Evolutionary conservation across 2,329 filamentous ascomycete genomes (phyloP).

Genomic region (Trichoderma koningii): DNA sequence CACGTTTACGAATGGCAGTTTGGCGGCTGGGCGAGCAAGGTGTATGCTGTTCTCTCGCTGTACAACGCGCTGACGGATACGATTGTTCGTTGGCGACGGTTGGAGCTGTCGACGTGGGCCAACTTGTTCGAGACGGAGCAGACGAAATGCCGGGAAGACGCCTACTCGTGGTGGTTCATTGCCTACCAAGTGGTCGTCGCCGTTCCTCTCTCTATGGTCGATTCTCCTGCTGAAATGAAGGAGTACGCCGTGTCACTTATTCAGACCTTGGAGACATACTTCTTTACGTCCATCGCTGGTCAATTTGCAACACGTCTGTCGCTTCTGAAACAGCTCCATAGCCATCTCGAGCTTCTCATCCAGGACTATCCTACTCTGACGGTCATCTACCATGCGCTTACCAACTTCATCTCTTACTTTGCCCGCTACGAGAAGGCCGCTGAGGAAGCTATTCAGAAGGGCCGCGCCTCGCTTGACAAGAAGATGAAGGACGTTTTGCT

Average conservation of each 20-base stretch:
- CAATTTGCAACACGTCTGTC: slow-evolving; percentile 74
- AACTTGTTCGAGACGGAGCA: slow-evolving; percentile 84
- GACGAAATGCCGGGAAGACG: slow-evolving; percentile 72
- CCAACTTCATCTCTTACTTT: slow-evolving; percentile 78
- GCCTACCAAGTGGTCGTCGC: slow-evolving; percentile 88
- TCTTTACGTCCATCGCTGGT: slow-evolving; percentile 75
- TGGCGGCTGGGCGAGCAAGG: slow-evolving; percentile 78
- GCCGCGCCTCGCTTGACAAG: slow-evolving; percentile 79
- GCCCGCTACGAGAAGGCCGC: slow-evolving; percentile 68
- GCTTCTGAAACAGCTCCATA: slow-evolving; percentile 65
- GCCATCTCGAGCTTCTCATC: slow-evolving; percentile 65
- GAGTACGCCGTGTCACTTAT: slow-evolving; percentile 69
- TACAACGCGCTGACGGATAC: slow-evolving; percentile 79
- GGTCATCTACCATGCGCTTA: slow-evolving; percentile 64
- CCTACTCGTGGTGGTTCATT: slow-evolving; percentile 93
- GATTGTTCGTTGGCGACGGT: slow-evolving; percentile 83
- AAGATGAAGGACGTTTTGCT: slow-evolving; percentile 91
- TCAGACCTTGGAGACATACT: slow-evolving; percentile 76
- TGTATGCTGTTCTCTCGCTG: slow-evolving; percentile 67
- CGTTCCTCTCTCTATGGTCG: slow-evolving; percentile 67
- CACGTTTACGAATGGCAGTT: slow-evolving; percentile 93
- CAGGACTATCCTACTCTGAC: slow-evolving; percentile 60
- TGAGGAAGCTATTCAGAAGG: slow-evolving; percentile 64
- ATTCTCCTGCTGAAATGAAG: slow-evolving; percentile 59
- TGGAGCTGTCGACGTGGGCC: slow-evolving; percentile 92